phyloP scores from a whole-genome alignment of 352 stramenopile species.

The Globisporangium middletonii region DNA sequence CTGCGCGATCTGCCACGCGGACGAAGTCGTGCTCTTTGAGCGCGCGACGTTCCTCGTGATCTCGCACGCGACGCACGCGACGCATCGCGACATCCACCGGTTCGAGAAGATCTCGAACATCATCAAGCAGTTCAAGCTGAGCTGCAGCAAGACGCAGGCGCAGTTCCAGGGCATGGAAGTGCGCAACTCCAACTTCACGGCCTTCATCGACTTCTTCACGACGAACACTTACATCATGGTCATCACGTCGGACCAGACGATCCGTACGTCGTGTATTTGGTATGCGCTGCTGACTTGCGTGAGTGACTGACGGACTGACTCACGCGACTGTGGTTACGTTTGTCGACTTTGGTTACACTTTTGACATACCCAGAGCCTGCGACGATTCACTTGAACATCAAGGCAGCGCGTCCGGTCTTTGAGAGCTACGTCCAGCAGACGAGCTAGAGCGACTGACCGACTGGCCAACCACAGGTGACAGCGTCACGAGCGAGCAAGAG shows the following conservation, averaged over 20 bases:
- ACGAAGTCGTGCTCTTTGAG: slow-evolving; percentile 98
- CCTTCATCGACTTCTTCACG: slow-evolving; percentile 98
- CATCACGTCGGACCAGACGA: slow-evolving; percentile 92
- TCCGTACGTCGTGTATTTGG: slow-evolving; percentile 45
- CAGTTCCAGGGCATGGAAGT: slow-evolving; percentile 98
- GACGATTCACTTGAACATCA: slow-evolving; percentile 97
- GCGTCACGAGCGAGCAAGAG: background rate
- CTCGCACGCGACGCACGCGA: slow-evolving; percentile 89
- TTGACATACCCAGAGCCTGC: slow-evolving; percentile 64
- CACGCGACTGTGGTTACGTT: no score
- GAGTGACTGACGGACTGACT: no score
- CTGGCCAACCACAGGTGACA: background rate
- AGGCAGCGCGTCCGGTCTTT: slow-evolving; percentile 93
- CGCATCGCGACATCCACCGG: slow-evolving; percentile 94
- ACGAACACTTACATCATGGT: slow-evolving; percentile 99
- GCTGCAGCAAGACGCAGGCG: slow-evolving; percentile 96
- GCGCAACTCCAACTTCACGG: slow-evolving; percentile 97
- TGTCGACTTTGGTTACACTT: no score
- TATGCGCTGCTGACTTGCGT: no score
- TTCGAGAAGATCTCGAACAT: slow-evolving; percentile 99
- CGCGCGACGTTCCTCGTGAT: slow-evolving; percentile 99
- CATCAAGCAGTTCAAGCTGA: slow-evolving; percentile 99
- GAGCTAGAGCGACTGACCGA: slow-evolving; percentile 27
- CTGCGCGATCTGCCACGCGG: slow-evolving; percentile 95
- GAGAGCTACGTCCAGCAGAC: slow-evolving; percentile 95